Evolutionary conservation across 2,329 filamentous ascomycete species (phyloP), one percentile per base, ranked within the genome.

Genomic region (Sclerotinia spermophila): DNA sequence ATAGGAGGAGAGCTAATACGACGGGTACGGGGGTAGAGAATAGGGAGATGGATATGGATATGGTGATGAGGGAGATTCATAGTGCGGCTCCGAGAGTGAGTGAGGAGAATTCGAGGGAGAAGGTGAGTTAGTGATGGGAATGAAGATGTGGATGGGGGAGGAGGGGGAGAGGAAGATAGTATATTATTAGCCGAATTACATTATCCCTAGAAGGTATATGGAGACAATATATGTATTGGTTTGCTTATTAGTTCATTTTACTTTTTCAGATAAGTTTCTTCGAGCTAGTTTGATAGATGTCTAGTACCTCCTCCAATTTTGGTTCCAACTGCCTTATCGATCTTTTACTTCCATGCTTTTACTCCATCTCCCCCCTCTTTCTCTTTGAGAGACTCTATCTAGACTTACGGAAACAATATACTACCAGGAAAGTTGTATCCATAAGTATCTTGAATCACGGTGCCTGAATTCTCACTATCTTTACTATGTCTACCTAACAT

Each of bases 41-140:
- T 44, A 35, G 27, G 30, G 5, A 45, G 19, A 15, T 27, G 27
- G 64, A 56, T 17, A n/a, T 5, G 6, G 53, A 60, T 27, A 55
- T 64, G 35, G 35, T 64, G 33, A 69, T 64, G 67, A 62, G 67
- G 45, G 58, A 64, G 27, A 40, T 69, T 53, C 67, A 44, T 21
- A 44, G 19, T n/a, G 15, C 40, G 56, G 45, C 67, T 8, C 19
- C 35, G 35, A 64, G 27, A 4, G 27, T 64, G 11, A 44, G 58
- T 42, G 35, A 42, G n/a, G 58, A 69, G 56, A 44, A 11, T 33
- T 35, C 53, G 42, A 21, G 27, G n/a, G 58, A 24, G 24, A 27
- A 21, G 33, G 5, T 35, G 27, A 38, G 30, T n/a, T 3, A 24
- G n/a, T 17, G 45, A 45, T 55, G 45, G 8, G 7, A 1, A 38